Evolutionary conservation across 768 basidiomycete species (phyloP).

Genomic region (Gelatoporia subvermispora): DNA sequence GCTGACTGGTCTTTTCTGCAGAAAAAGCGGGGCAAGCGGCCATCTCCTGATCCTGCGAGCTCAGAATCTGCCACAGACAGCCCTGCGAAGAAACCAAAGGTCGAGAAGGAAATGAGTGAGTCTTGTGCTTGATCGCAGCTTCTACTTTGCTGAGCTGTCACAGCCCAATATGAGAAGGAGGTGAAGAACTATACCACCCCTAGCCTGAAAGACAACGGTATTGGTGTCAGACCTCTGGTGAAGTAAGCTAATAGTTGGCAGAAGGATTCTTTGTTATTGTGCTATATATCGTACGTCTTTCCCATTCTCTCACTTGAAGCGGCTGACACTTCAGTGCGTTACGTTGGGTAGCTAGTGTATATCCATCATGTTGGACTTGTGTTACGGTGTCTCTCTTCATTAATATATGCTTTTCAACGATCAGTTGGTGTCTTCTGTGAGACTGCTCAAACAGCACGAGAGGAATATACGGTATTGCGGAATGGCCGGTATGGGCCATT

Average conservation of each 20-base stretch:
- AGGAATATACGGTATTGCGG: too few relatives aligned
- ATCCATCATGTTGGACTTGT: too few relatives aligned
- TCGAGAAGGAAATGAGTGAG: conserved; percentile 31
- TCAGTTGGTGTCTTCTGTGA: too few relatives aligned
- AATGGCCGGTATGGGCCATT: too few relatives aligned
- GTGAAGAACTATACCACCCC: conserved; percentile 34
- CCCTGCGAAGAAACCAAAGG: conserved; percentile 36
- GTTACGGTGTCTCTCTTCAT: too few relatives aligned
- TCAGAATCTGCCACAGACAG: conserved; percentile 31
- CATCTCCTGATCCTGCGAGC: conserved; percentile 34
- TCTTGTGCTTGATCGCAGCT: not conserved
- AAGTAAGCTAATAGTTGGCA: conserved; percentile 27
- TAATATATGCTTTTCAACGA: too few relatives aligned
- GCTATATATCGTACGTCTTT: too few relatives aligned
- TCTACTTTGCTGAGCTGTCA: not conserved
- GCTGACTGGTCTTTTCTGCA: conserved; percentile 17
- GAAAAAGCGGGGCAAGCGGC: conserved; percentile 60
- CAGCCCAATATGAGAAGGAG: conserved; percentile 39
- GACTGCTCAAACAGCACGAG: too few relatives aligned
- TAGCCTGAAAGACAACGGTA: conserved; percentile 40
- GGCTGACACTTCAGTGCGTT: too few relatives aligned
- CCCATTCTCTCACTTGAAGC: too few relatives aligned
- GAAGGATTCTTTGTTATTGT: too few relatives aligned
- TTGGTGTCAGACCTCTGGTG: conserved; percentile 38
- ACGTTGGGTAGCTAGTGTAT: too few relatives aligned